Evolutionary conservation across 2,329 filamentous ascomycete species (phyloP).

Genomic region (Ophiosphaerella korrae): DNA sequence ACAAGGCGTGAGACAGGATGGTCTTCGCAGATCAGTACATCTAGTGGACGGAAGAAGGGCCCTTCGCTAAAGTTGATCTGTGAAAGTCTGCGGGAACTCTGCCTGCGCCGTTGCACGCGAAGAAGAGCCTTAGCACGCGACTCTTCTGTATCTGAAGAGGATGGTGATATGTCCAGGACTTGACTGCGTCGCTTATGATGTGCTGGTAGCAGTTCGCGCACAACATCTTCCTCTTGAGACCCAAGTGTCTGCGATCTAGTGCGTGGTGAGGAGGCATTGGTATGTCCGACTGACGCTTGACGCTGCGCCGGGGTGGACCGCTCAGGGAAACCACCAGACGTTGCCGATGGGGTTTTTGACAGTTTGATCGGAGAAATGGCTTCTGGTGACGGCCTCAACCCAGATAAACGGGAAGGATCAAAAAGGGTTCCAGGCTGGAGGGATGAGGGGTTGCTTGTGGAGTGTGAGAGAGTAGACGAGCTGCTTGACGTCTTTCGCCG

Average conservation of each 20-base stretch:
- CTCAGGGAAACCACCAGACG: conserved; percentile 53
- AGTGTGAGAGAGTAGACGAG: conserved; percentile 81
- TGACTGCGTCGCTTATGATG: conserved; percentile 93
- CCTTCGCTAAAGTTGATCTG: conserved; percentile 85
- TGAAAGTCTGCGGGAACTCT: conserved; percentile 91
- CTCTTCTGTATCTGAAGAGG: conserved; percentile 96
- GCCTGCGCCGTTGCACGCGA: conserved; percentile 89
- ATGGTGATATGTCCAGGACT: conserved; percentile 94
- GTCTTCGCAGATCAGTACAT: conserved; percentile 96
- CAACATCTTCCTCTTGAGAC: conserved; percentile 86
- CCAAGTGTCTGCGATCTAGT: conserved; percentile 90
- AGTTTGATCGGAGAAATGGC: conserved; percentile 61
- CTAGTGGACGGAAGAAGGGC: conserved; percentile 85
- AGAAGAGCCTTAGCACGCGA: conserved; percentile 88
- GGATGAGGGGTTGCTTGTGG: conserved; percentile 64
- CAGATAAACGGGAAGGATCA: conserved; percentile 68
- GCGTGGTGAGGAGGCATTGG: conserved; percentile 58
- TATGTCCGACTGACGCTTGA: conserved; percentile 30
- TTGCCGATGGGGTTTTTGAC: conserved; percentile 50
- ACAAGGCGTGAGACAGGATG: conserved; percentile 96
- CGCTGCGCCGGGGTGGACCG: conserved; percentile 43
- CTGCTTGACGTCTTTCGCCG: conserved; percentile 91
- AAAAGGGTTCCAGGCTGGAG: conserved; percentile 74
- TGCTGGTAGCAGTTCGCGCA: conserved; percentile 65
- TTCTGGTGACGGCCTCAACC: conserved; percentile 57